phyloP scores from a whole-genome alignment of 75 land plant species.

The Selaginella tamariscina region DNA sequence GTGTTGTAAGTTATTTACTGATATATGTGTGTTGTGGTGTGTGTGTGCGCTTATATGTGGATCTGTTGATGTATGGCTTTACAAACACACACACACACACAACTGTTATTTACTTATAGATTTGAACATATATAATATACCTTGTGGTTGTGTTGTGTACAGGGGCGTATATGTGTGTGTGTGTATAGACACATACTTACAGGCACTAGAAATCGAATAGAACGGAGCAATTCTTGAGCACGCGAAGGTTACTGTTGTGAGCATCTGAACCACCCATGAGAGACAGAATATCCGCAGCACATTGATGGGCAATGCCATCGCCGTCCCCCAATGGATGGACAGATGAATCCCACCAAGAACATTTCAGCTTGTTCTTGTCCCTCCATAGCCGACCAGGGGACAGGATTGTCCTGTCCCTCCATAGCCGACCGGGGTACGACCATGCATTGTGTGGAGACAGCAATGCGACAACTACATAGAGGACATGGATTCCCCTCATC shows the following conservation, averaged over 20 bases:
- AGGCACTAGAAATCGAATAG: background rate
- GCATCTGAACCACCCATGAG: background rate
- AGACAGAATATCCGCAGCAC: background rate
- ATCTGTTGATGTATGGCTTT: too few species aligned
- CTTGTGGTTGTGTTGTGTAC: too few species aligned
- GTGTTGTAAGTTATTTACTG: too few species aligned
- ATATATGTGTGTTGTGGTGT: too few species aligned
- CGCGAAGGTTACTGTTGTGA: background rate
- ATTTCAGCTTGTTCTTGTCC: background rate
- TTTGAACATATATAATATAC: too few species aligned
- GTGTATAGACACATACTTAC: too few species aligned
- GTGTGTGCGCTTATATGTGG: too few species aligned
- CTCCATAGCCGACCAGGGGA: background rate
- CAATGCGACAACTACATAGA: background rate
- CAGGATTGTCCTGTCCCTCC: background rate
- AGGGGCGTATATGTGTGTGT: too few species aligned
- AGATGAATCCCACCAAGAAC: background rate
- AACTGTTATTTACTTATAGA: too few species aligned
- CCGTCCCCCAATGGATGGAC: background rate
- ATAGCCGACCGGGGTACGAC: background rate
- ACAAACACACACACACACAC: too few species aligned
- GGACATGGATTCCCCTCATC: background rate
- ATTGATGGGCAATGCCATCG: background rate
- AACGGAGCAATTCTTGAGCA: background rate
- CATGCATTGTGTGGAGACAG: background rate